Percentiles rank a stretch among this genome's conserved stretches.
These are phyloP conservation scores for Xerocomus potaroensis DNA, from an alignment of 768 basidiomycete genomes.

Conservation along the genomic window DNA sequence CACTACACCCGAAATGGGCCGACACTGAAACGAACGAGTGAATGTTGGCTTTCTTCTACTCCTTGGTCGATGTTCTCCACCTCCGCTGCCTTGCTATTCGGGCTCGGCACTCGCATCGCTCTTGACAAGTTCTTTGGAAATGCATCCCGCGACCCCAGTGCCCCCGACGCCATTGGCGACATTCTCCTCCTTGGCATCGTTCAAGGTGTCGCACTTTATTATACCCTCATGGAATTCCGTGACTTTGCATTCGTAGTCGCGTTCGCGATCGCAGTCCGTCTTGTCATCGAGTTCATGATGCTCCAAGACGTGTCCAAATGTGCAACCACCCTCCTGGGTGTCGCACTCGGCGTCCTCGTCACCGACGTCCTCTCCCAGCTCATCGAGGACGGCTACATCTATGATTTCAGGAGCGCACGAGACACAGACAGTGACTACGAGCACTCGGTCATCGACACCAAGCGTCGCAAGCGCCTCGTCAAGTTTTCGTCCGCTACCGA, in stretches of 20 bases:
- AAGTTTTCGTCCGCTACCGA: slow-evolving; percentile 45
- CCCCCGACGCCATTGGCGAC: slow-evolving; percentile 44
- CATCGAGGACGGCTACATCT: slow-evolving; percentile 46
- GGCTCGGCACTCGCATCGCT: slow-evolving; percentile 68
- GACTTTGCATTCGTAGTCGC: slow-evolving; percentile 53
- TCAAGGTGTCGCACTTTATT: slow-evolving; percentile 74
- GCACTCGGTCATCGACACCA: slow-evolving; percentile 11
- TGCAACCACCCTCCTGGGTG: slow-evolving; percentile 59
- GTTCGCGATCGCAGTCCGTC: slow-evolving; percentile 55
- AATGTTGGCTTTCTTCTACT: slow-evolving; percentile 19
- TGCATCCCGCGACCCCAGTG: slow-evolving; percentile 29
- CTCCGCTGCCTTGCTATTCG: slow-evolving; percentile 66
- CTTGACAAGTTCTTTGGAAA: slow-evolving; percentile 54
- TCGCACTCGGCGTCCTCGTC: slow-evolving; percentile 63
- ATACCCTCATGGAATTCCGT: slow-evolving; percentile 51
- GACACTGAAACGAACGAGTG: slow-evolving; percentile 11
- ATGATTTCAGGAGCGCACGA: slow-evolving; percentile 19
- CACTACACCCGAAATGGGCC: slow-evolving; percentile 20
- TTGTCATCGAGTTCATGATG: slow-evolving; percentile 58
- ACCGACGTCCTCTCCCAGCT: slow-evolving; percentile 69
- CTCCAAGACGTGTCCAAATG: slow-evolving; percentile 51
- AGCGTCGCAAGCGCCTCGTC: slow-evolving; percentile 40
- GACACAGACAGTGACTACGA: slow-evolving; percentile 22
- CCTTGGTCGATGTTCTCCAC: slow-evolving; percentile 43
- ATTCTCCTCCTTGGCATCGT: slow-evolving; percentile 65